A percentile compares a stretch with the other conserved stretches of the same genome.
phyloP scores from a whole-genome alignment of 257 asterid genomes.

The Cordia subcordata region DNA sequence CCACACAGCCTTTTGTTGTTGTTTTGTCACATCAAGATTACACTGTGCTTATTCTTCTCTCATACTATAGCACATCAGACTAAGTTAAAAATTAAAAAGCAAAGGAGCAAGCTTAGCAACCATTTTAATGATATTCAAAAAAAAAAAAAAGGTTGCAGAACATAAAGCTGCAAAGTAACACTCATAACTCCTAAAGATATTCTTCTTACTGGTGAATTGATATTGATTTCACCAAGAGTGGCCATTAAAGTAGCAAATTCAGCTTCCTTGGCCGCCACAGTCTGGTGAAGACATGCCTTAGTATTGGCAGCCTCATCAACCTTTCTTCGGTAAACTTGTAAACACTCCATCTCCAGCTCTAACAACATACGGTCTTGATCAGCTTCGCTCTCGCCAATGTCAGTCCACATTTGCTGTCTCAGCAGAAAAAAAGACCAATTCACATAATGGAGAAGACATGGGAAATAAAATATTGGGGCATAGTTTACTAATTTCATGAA shows the following conservation, averaged over 20 bases:
- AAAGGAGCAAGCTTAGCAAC: too few relatives aligned
- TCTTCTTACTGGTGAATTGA: constrained; percentile 48
- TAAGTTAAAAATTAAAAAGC: too few relatives aligned
- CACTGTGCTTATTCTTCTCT: too few relatives aligned
- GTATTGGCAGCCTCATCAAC: constrained; percentile 81
- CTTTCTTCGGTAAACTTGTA: constrained; percentile 72
- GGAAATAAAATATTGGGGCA: background rate
- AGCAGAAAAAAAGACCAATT: constrained; percentile 9
- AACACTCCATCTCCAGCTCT: constrained; percentile 90
- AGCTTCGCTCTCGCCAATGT: constrained; percentile 81
- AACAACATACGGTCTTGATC: constrained; percentile 69
- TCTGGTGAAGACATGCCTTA: constrained; percentile 75
- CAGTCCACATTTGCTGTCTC: constrained; percentile 84
- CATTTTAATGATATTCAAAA: background rate
- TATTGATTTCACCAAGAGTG: constrained; percentile 67
- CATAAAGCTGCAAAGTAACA: background rate
- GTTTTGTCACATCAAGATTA: too few relatives aligned
- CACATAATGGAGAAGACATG: background rate
- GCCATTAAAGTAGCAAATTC: constrained; percentile 88
- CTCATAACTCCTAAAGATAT: background rate
- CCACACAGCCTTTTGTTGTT: too few relatives aligned
- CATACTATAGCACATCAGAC: too few relatives aligned
- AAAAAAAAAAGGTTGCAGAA: background rate
- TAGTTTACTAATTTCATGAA: too few relatives aligned
- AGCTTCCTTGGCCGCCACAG: constrained; percentile 86